Conservation (phyloP, 2,329 filamentous ascomycete species). For the Sclerotinia spermophila region DNA sequence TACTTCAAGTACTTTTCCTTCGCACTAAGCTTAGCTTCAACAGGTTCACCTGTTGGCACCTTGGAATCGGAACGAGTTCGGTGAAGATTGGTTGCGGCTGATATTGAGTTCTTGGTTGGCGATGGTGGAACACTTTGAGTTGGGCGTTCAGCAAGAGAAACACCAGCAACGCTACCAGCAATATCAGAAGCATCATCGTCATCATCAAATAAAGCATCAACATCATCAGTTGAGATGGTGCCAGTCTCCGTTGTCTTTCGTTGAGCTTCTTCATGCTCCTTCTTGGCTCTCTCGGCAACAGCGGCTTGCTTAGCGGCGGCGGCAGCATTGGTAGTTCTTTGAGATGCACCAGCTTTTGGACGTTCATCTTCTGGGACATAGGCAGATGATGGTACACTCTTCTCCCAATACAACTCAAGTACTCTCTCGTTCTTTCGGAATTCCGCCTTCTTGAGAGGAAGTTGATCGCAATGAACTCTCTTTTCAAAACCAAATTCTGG, state of each 20-base stretch:
- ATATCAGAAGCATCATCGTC: constrained; percentile 78
- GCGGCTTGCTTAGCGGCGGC: constrained; percentile 78
- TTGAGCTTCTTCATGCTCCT: constrained; percentile 85
- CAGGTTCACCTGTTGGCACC: constrained; percentile 69
- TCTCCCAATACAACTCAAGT: constrained; percentile 98
- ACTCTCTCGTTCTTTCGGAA: constrained; percentile 95
- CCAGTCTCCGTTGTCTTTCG: constrained; percentile 93
- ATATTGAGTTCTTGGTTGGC: constrained; percentile 70
- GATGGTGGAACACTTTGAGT: constrained; percentile 95
- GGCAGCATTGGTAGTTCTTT: constrained; percentile 69
- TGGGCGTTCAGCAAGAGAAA: constrained; percentile 81
- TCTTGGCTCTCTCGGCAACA: constrained; percentile 73
- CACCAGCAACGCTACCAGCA: constrained; percentile 87
- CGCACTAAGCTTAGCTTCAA: constrained; percentile 77
- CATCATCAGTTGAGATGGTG: constrained; percentile 88
- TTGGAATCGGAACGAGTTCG: constrained; percentile 94
- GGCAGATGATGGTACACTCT: constrained; percentile 92
- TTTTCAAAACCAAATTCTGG: constrained; percentile 99
- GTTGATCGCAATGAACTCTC: constrained; percentile 96
- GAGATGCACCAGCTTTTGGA: constrained; percentile 73
- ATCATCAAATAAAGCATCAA: constrained; percentile 93
- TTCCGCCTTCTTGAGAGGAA: constrained; percentile 98
- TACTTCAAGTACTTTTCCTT: constrained; percentile 95
- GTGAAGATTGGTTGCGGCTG: constrained; percentile 65
- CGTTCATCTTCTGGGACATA: constrained; percentile 97